Conservation (phyloP, 2,329 filamentous ascomycete genomes). For the Aspergillus uvarum region DNA sequence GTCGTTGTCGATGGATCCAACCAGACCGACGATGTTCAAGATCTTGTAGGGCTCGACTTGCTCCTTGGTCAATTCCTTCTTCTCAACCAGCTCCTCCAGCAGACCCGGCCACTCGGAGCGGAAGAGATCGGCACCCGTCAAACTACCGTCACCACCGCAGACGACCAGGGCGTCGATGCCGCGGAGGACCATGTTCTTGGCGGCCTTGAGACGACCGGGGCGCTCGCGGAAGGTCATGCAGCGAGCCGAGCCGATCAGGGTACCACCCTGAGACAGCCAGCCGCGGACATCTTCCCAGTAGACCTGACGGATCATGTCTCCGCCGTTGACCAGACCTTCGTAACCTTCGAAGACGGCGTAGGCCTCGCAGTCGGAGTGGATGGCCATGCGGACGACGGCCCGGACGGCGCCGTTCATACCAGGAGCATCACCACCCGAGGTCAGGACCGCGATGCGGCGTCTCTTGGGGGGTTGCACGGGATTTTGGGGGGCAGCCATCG, state of each 20-base stretch:
- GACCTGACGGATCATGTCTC: conserved; percentile 83
- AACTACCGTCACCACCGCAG: conserved; percentile 92
- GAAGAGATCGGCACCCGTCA: conserved; percentile 94
- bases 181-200: conserved; percentile 89
- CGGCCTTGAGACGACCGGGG: conserved; percentile 75
- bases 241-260: conserved; percentile 90
- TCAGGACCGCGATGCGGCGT: conserved; percentile 82
- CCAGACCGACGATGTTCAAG: conserved; percentile 93
- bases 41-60: conserved; percentile 76
- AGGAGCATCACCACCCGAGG: conserved; percentile 88
- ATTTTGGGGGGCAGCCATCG: conserved; percentile 20
- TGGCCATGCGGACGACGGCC: conserved; percentile 86
- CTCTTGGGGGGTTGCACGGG: conserved; percentile 42
- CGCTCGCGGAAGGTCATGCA: conserved; percentile 92
- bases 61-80: conserved; percentile 66
- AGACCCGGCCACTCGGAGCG: conserved; percentile 88
- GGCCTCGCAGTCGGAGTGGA: conserved; percentile 77
- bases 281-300: conserved; percentile 92
- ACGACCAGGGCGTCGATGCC: conserved; percentile 96
- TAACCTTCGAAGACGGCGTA: conserved; percentile 91
- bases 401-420: conserved; percentile 93
- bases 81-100: conserved; percentile 77
- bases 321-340: conserved; percentile 87
- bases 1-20: conserved; percentile 98
- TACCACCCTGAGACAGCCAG: conserved; percentile 90